Conservation (phyloP, 2,329 filamentous ascomycete genomes). For the Phoma sp. region DNA sequence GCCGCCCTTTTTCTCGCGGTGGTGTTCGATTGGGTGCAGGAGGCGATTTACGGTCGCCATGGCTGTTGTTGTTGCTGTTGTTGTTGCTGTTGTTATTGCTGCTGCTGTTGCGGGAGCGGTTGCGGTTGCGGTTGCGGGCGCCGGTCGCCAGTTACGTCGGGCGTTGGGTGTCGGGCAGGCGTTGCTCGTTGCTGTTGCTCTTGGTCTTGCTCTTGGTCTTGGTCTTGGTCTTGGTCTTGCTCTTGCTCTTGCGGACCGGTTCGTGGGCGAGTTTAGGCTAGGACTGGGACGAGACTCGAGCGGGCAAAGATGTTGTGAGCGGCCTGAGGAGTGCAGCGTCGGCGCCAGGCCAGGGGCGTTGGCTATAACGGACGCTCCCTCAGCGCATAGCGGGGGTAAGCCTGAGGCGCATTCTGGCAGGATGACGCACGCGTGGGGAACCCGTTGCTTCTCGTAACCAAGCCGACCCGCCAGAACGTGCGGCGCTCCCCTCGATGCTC, state of each 20-base stretch:
- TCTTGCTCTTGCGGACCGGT: constrained; percentile 8
- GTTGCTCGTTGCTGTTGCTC: too few relatives aligned
- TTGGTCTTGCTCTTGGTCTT: too few relatives aligned
- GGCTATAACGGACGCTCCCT: constrained; percentile 6
- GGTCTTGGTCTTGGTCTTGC: too few relatives aligned
- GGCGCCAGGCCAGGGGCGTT: constrained; percentile 32
- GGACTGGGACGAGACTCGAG: constrained; percentile 2
- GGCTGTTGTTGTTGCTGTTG: constrained; percentile 21
- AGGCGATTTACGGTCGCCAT: constrained; percentile 50
- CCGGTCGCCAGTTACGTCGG: constrained; percentile 3
- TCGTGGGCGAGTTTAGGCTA: constrained; percentile 11
- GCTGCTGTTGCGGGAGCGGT: constrained; percentile 16
- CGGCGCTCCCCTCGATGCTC: background rate
- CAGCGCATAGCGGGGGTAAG: constrained; percentile 34
- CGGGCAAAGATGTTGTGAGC: background rate
- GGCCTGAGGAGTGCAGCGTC: constrained; percentile 20
- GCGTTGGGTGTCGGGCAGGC: constrained; percentile 12
- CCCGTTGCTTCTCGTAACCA: constrained; percentile 12
- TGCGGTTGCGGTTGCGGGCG: constrained; percentile 6
- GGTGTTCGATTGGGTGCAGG: constrained; percentile 44
- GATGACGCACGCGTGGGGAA: constrained; percentile 19
- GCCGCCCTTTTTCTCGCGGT: constrained; percentile 34
- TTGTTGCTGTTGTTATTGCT: too few relatives aligned
- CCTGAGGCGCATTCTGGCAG: constrained; percentile 23
- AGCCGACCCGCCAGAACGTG: constrained; percentile 9